Base-by-base conservation (phyloP, 352 stramenopile species). In the Phytophthora tentaculata region DNA sequence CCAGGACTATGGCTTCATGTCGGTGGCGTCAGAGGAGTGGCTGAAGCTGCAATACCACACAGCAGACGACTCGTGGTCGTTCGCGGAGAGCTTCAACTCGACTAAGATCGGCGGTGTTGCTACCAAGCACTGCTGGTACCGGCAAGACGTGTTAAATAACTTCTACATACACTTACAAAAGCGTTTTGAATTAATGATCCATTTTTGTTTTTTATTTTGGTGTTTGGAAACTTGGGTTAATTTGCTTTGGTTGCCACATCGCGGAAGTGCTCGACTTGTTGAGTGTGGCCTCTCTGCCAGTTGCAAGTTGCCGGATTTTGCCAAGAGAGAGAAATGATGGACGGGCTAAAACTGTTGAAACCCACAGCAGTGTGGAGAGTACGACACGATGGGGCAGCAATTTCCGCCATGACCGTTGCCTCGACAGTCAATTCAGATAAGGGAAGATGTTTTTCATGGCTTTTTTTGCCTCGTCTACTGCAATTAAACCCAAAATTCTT, bases 91-190 rank as follows among this genome's bases (percentile, higher is more conserved):
- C 26, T 70, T 90, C 28, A 69, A 73, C 14, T 64, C 68, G 8
- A 77, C 83, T 17, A 77, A 53, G 13, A 67, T 79, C 0, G 79
- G 80, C 16, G 80, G 81, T 19, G 69, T 91, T 22, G 75, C 69
- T 13, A 79, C 80, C 20, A 81, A 85, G 57, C 83, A 92, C 68
- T 92, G 84, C 71, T 92, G 81, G 81, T 90, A 71, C 62, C n/a
- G 71, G 71, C 50, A 54, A 75, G 52, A 61, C 75, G 43, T 77
- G 70, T 65, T 74, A 69, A 64, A n/a, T 9, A n/a, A n/a, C 19
- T 58, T 49, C 5, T 54, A 35, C 14, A 13, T 64, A 51, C 28
- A 35, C 12, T 13, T 64, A 56, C 55, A 60, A 32, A 22, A 45
- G 41, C 17, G 45, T 69, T 60, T 37, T 55, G 35, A 62, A 60